Evolutionary conservation across 148 eudicot species (phyloP).

Genomic region (Beta vulgaris): DNA sequence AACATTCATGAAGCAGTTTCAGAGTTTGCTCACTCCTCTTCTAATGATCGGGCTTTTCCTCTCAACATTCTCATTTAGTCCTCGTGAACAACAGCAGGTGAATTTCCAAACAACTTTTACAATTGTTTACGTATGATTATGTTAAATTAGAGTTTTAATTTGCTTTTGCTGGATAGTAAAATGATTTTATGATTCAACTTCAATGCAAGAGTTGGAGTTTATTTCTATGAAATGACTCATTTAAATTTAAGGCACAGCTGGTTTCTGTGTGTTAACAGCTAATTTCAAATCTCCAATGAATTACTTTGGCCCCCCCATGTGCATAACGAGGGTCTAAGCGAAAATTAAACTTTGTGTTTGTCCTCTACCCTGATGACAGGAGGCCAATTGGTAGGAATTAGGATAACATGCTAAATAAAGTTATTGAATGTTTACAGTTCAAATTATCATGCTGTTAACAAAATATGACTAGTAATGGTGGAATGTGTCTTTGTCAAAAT

Average conservation of each 20-base stretch:
- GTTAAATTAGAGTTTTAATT: background rate
- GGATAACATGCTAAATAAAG: too few species aligned
- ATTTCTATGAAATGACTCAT: background rate
- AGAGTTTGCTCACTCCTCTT: constrained; percentile 54
- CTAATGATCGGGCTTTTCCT: constrained; percentile 55
- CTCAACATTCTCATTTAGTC: constrained; percentile 52
- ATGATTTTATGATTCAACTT: background rate
- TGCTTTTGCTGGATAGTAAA: background rate
- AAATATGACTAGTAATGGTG: background rate
- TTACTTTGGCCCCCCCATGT: background rate
- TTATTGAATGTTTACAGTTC: background rate
- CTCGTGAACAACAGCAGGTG: constrained; percentile 70
- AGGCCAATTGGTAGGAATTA: background rate
- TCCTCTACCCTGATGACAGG: background rate
- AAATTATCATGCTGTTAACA: background rate
- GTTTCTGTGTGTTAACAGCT: background rate
- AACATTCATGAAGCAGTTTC: constrained; percentile 57
- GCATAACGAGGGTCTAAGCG: background rate
- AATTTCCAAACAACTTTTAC: background rate
- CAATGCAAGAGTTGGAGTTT: background rate
- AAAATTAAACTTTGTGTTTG: background rate
- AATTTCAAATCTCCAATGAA: background rate
- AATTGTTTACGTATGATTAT: background rate
- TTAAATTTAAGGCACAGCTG: background rate
- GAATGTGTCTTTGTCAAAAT: background rate